These are phyloP conservation scores for Fomes fomentarius DNA, from an alignment of 1,284 basidiomycete species.

Conservation along the genomic window DNA sequence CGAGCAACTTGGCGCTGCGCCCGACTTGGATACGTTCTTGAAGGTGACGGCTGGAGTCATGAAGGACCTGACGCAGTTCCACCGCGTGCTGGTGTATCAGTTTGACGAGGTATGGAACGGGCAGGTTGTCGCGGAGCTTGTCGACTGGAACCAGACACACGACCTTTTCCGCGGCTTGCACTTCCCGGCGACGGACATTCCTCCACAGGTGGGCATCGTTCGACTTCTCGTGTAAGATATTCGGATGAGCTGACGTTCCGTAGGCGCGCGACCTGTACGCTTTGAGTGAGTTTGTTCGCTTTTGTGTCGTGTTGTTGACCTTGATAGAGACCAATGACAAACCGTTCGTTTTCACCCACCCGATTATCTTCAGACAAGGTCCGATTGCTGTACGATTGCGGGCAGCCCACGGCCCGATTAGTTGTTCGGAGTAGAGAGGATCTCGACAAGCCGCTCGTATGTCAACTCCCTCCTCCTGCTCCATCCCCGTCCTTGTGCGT, in stretches of 20 bases:
- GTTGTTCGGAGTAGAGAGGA: conserved; percentile 72
- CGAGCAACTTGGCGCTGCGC: conserved; percentile 77
- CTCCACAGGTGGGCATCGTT: conserved; percentile 64
- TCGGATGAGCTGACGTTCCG: conserved; percentile 20
- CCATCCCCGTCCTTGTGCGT: too few species aligned
- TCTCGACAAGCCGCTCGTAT: conserved; percentile 70
- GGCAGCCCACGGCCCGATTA: conserved; percentile 78
- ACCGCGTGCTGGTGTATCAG: conserved; percentile 89
- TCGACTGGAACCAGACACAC: conserved; percentile 82
- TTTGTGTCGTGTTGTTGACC: background rate
- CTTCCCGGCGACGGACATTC: conserved; percentile 67
- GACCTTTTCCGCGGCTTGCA: conserved; percentile 80
- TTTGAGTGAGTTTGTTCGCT: conserved; percentile 30
- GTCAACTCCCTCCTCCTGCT: conserved; percentile 35
- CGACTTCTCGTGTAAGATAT: too few species aligned
- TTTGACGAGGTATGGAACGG: conserved; percentile 78
- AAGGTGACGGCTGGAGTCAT: conserved; percentile 82
- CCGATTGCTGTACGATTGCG: conserved; percentile 80
- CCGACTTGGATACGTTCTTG: conserved; percentile 74
- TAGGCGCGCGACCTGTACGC: conserved; percentile 35
- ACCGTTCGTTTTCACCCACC: background rate
- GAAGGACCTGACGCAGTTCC: conserved; percentile 84
- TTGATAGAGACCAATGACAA: background rate
- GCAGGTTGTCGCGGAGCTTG: conserved; percentile 82
- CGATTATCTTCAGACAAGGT: conserved; percentile 74